Percentiles rank a stretch among this genome's conserved stretches.
Evolutionary conservation across 108 stramenopile genomes (phyloP).

Genomic region (Chaetoceros muelleri): DNA sequence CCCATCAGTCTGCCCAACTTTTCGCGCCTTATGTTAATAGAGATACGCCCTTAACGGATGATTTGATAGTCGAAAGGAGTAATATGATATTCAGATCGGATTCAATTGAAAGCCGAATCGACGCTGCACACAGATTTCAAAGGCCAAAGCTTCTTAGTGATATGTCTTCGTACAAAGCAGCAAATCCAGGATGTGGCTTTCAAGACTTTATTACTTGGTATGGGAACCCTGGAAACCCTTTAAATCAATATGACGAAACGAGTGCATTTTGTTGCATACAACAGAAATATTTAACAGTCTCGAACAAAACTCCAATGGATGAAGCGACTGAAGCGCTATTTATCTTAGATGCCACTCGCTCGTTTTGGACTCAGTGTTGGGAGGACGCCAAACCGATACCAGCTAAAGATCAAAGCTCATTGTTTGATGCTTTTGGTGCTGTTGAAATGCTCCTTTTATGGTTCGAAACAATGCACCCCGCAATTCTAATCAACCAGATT

Average conservation of each 20-base stretch:
- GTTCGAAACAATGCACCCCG: conserved; percentile 78
- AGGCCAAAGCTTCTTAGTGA: conserved; percentile 72
- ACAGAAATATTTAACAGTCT: conserved; percentile 16
- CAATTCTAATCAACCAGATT: conserved; percentile 61
- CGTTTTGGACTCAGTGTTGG: conserved; percentile 77
- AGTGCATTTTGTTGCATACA: conserved; percentile 10
- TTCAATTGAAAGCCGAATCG: conserved; percentile 43
- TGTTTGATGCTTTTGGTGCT: conserved; percentile 60
- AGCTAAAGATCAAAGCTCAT: conserved; percentile 62
- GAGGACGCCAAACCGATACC: conserved; percentile 49
- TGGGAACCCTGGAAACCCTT: conserved; percentile 65
- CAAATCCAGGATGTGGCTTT: conserved; percentile 57
- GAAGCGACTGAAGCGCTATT: conserved; percentile 60
- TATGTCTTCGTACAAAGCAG: conserved; percentile 83
- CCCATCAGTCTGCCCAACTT: conserved; percentile 55
- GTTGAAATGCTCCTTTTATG: conserved; percentile 73
- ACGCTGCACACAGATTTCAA: conserved; percentile 58
- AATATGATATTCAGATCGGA: conserved; percentile 35
- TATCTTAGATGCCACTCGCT: conserved; percentile 46
- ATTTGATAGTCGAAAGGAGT: conserved; percentile 48
- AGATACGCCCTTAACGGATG: conserved; percentile 71
- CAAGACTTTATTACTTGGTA: conserved; percentile 83
- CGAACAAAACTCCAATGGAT: conserved; percentile 31
- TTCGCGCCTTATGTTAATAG: conserved; percentile 80
- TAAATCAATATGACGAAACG: conserved; percentile 47